A percentile compares a stretch with the other conserved stretches of the same genome.
Conservation (phyloP, 306 rosid genomes). For the Cucurbita maxima region DNA sequence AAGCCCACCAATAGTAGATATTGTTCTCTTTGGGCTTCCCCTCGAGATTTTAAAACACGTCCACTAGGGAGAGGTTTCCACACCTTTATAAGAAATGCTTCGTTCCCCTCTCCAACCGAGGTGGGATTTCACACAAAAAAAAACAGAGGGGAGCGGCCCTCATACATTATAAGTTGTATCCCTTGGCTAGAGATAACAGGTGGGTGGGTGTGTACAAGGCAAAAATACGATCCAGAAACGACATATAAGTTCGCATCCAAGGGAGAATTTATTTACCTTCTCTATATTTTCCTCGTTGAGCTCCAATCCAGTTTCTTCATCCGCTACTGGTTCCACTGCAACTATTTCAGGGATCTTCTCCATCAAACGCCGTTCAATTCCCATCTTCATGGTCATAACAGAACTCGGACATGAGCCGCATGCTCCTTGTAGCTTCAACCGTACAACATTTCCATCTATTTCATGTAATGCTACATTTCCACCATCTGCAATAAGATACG, state of each 20-base stretch:
- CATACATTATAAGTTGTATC: not conserved
- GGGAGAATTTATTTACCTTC: conserved; percentile 32
- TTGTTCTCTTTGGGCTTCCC: too few relatives aligned
- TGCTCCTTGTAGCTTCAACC: conserved; percentile 95
- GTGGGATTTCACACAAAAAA: too few relatives aligned
- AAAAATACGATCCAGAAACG: not conserved
- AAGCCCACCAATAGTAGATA: too few relatives aligned
- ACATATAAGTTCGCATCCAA: not conserved
- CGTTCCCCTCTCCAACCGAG: too few relatives aligned
- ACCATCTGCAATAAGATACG: conserved; percentile 78
- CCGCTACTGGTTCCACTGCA: conserved; percentile 81
- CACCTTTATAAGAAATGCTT: too few relatives aligned
- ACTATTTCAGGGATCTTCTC: conserved; percentile 90
- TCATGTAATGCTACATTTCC: conserved; percentile 87
- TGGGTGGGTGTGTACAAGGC: not conserved
- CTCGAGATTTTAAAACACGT: too few relatives aligned
- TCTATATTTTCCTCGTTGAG: conserved; percentile 76
- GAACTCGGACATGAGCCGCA: conserved; percentile 96
- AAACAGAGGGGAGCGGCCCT: not conserved
- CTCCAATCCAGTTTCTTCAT: conserved; percentile 78
- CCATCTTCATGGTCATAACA: conserved; percentile 90
- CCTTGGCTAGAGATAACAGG: not conserved
- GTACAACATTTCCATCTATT: conserved; percentile 77
- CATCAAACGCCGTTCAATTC: conserved; percentile 84
- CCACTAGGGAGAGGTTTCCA: too few relatives aligned